Percentiles rank a stretch among this genome's conserved stretches.
Conservation (phyloP, 768 basidiomycete genomes). For the Hygrocybe coccinea region DNA sequence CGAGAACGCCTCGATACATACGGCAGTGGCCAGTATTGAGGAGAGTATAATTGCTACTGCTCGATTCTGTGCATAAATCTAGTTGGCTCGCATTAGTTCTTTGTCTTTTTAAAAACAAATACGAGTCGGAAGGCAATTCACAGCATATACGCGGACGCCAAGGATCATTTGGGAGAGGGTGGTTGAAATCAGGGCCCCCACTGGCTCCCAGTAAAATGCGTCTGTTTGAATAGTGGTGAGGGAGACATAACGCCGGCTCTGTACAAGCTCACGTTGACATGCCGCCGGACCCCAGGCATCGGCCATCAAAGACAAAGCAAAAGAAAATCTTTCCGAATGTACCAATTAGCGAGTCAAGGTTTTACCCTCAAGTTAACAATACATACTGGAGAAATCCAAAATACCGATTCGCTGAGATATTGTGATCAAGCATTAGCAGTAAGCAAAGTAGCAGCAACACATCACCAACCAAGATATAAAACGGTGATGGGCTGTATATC, state of each 20-base stretch:
- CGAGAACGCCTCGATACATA: constrained; percentile 15
- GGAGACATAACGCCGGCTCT: neutral
- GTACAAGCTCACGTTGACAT: constrained; percentile 14
- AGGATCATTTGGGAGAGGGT: constrained; percentile 24
- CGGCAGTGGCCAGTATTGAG: constrained; percentile 11
- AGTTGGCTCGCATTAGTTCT: neutral
- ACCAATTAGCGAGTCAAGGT: no score
- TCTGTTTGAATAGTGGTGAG: constrained; percentile 7
- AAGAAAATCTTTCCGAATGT: neutral
- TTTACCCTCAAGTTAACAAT: no score
- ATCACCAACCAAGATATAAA: neutral
- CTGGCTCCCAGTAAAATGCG: constrained; percentile 22
- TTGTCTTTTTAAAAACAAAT: no score
- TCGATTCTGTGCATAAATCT: constrained; percentile 20
- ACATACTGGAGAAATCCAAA: constrained; percentile 24
- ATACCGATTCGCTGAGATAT: constrained; percentile 18
- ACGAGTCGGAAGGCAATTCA: constrained; percentile 1
- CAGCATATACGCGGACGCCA: constrained; percentile 23
- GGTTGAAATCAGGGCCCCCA: constrained; percentile 24
- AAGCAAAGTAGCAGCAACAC: neutral
- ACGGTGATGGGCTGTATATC: neutral
- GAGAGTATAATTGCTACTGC: constrained; percentile 11
- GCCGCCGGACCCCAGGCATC: constrained; percentile 12
- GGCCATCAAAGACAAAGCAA: constrained; percentile 16
- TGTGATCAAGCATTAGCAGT: no score